Percentiles rank a stretch among this genome's conserved stretches.
Conservation (phyloP, 495 filamentous ascomycete species). For the Chaetomium fimeti region DNA sequence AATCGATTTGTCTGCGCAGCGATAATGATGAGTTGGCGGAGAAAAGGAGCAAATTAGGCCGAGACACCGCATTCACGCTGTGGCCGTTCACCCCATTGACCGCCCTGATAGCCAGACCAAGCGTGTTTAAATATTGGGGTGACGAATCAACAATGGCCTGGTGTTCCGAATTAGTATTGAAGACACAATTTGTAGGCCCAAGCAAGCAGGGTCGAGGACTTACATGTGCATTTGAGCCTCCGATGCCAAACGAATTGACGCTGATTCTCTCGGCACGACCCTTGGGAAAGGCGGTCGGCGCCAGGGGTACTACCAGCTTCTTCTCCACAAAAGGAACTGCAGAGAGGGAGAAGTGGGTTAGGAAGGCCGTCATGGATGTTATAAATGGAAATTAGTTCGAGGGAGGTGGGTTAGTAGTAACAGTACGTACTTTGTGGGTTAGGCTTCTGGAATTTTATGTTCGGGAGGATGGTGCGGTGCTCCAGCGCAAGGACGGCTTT, state of each 20-base stretch:
- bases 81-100: neutral
- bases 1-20: neutral
- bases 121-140: neutral
- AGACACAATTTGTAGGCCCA: neutral
- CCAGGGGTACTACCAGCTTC: slow-evolving; percentile 27
- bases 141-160: neutral
- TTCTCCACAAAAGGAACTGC: slow-evolving; percentile 20
- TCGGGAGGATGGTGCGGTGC: neutral
- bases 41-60: slow-evolving; percentile 3
- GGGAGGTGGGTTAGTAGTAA: too few species aligned
- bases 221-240: slow-evolving; percentile 38
- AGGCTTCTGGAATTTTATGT: neutral
- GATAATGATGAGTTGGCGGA: slow-evolving; percentile 7
- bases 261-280: slow-evolving; percentile 30
- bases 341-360: neutral
- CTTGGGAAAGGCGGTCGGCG: slow-evolving; percentile 30
- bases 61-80: neutral
- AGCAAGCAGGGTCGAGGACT: neutral
- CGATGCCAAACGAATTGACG: slow-evolving; percentile 55
- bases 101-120: neutral
- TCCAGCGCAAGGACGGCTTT: slow-evolving; percentile 4
- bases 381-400: too few species aligned
- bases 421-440: slow-evolving; percentile 2
- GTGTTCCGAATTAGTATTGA: too few species aligned
- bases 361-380: too few species aligned